phyloP scores from a whole-genome alignment of 257 asterid species.

The Petunia axillaris region DNA sequence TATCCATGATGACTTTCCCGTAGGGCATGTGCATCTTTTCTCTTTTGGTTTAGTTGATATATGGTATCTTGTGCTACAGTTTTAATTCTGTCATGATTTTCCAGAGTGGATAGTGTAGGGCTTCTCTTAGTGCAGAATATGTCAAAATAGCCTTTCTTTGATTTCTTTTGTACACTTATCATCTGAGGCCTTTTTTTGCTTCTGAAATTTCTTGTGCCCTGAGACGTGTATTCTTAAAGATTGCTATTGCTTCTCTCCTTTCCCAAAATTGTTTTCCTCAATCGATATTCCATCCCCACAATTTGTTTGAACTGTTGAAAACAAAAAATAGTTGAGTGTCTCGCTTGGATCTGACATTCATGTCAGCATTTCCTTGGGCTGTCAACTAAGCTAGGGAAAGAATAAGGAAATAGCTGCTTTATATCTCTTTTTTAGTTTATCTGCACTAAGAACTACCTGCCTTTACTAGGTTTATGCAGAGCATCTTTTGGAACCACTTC shows the following conservation, averaged over 20 bases:
- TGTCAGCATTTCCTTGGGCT: not conserved
- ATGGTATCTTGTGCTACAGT: not conserved
- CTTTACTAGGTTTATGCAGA: slow-evolving; percentile 81
- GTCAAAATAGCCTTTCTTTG: not conserved
- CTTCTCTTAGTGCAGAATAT: not conserved
- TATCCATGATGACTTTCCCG: not conserved
- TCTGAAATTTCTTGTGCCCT: not conserved
- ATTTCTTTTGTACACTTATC: not conserved
- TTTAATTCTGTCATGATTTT: not conserved
- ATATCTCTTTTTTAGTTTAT: slow-evolving; percentile 9
- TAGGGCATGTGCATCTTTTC: not conserved
- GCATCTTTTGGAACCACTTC: slow-evolving; percentile 92
- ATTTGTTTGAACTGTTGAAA: not conserved
- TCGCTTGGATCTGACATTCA: not conserved
- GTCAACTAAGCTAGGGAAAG: not conserved
- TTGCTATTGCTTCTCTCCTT: not conserved
- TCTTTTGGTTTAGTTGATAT: not conserved
- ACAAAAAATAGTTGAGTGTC: not conserved
- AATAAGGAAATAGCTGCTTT: slow-evolving; percentile 14
- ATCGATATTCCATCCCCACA: not conserved
- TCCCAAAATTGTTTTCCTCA: not conserved
- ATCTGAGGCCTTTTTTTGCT: not conserved
- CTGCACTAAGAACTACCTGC: slow-evolving; percentile 12
- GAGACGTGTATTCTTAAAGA: not conserved
- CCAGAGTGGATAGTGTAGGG: not conserved